Percentiles rank a stretch among this genome's conserved stretches.
Conservation (phyloP, 1,284 basidiomycete genomes). For the Grifola frondosa region DNA sequence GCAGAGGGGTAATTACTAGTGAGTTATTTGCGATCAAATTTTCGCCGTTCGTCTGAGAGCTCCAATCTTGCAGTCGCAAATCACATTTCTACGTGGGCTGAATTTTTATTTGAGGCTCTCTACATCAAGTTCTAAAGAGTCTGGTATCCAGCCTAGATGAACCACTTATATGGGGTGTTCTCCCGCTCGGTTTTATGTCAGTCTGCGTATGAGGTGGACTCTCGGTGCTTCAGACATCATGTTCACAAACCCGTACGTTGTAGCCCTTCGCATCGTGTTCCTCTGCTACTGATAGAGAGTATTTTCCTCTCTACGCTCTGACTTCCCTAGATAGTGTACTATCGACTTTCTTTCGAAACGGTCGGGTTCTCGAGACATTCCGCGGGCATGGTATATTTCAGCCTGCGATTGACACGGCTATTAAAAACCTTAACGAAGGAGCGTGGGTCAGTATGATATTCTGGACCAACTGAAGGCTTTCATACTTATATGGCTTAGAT, state of each 20-base stretch:
- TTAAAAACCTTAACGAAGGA: constrained; percentile 77
- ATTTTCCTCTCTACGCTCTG: background rate
- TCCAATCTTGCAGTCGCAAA: constrained; percentile 67
- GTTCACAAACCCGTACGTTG: constrained; percentile 83
- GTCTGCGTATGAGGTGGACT: constrained; percentile 73
- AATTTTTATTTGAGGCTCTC: too few species aligned
- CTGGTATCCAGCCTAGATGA: constrained; percentile 61
- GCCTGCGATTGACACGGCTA: constrained; percentile 79
- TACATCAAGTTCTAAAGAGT: too few species aligned
- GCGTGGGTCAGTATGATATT: constrained; percentile 68
- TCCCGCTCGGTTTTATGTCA: constrained; percentile 68
- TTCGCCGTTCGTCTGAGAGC: background rate
- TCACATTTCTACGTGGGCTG: constrained; percentile 83
- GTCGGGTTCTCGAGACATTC: constrained; percentile 93
- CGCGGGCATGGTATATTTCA: constrained; percentile 91
- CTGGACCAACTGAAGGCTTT: background rate
- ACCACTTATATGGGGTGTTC: constrained; percentile 79
- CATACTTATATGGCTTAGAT: too few species aligned
- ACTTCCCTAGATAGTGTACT: constrained; percentile 57
- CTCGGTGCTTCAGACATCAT: constrained; percentile 92
- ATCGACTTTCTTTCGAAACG: constrained; percentile 83
- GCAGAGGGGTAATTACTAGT: constrained; percentile 82
- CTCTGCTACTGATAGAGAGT: constrained; percentile 16
- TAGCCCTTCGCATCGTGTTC: constrained; percentile 8
- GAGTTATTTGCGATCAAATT: constrained; percentile 21